Base-by-base conservation (phyloP, 2,329 filamentous ascomycete species). In the Pseudogymnoascus sp. region DNA sequence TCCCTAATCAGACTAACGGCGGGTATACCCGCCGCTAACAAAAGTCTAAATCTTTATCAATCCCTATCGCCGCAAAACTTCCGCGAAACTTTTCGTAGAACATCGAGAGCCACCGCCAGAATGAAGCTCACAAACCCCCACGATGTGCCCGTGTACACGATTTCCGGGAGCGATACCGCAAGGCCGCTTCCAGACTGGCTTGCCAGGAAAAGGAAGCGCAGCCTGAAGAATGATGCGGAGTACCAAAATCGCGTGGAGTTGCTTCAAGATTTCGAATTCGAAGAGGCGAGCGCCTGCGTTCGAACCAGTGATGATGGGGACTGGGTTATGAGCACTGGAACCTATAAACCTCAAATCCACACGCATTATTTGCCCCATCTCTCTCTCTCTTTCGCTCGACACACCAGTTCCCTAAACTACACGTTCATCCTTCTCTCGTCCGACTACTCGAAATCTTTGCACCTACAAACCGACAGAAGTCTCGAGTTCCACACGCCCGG, bases 221-320 rank as follows among this genome's bases (percentile, higher is more conserved):
- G 90, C 73, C 79, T 97, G 69, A 97, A 97, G 77, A 87, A 93
- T 69, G 93, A 97, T 73, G 82, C 89, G 65, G 93, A 97, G 73
- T 97, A 93, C 77, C 88, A 93, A 67, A 96, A 92, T 75, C 89
- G 95, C 68, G 88, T 99, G 70, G 95, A 99, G 76, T 81, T 99
- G 64, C 83, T 99, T 39, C 95, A 99, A 72, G 95, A 99, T 73
- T 99, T 99, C 75, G 93, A 96, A 73, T 97, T 99, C 71, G 93
- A 97, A 71, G 93, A 96, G 77, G 93, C 96, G 42, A 96, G 92
- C 73, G 86, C 88, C 69, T 97, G 93, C 73, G 86, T 99, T 67
- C 85, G 91, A 60, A 85, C 95, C 67, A 96, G 91, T 70, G 93
- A 96, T 64, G 95, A 99, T 83, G 93, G 93, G 60, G 88, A 97